Base-by-base conservation (phyloP, 139 green algal species). In the Chloropicon primus region DNA sequence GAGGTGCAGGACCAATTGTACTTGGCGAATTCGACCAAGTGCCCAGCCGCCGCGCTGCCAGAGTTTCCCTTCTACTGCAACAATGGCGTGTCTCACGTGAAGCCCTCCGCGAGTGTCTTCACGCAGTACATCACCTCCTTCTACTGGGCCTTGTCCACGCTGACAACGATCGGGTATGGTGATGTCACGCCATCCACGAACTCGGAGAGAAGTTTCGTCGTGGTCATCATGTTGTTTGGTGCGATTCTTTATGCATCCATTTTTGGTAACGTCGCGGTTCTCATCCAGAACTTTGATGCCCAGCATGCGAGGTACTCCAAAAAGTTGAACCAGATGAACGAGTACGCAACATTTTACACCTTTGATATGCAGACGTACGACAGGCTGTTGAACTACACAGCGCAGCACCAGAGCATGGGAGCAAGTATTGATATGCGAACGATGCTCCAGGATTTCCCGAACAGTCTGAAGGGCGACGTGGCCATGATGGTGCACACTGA, bases 201-300 rank as follows among this genome's bases (percentile, higher is more conserved):
- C 76, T 76, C 76, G 24, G 76, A 80, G 76, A 26, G 76, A 2
- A 3, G 54, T 2, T 80, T 80, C 76, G 27, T 25, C 2, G 22
- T 75, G 22, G 22, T 78, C 2, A 71, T 82, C n/a, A 82, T 82
- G 78, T 23, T 82, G 1, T 54, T 82, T 24, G 73, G 78, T 2
- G 78, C 26, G 22, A 29, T 82, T 25, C n/a, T 82, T 21, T 74
- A 82, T 2, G 78, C 78, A n/a, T 75, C 78, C 72, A 77, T 82
- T 54, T 82, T 82, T 28, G 78, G 78, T 79, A 82, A 82, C 73
- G 78, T 82, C 2, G 62, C 78, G 2, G 73, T 82, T n/a, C 27
- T 82, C 10, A 73, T 82, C 24, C 78, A 82, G 23, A 82, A 77
- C 22, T 74, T 82, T 22, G 73, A 79, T 2, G 27, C 62, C 22